These are phyloP conservation scores for Paracoccidioides lutzii DNA, from an alignment of 2,329 filamentous ascomycete species.

Conservation along the genomic window DNA sequence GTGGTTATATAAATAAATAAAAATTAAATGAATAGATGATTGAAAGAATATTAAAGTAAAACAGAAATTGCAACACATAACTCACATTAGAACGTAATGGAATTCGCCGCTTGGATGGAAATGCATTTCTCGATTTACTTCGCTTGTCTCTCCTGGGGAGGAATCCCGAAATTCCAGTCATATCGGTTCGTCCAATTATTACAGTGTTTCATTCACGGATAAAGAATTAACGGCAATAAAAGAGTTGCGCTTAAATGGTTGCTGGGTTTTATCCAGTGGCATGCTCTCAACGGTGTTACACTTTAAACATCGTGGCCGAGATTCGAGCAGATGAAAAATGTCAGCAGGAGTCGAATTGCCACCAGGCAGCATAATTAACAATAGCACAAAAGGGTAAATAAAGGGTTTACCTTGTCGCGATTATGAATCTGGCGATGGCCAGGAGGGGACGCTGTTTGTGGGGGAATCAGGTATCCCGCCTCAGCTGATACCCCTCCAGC, in stretches of 20 bases:
- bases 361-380: neutral
- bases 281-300: neutral
- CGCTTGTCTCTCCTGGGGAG: constrained; percentile 28
- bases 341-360: neutral
- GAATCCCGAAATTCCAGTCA: constrained; percentile 32
- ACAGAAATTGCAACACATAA: neutral
- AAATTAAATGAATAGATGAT: too few species aligned
- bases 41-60: too few species aligned
- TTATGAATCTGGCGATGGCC: neutral
- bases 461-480: neutral
- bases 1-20: too few species aligned
- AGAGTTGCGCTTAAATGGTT: neutral
- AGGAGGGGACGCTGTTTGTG: neutral
- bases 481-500: neutral
- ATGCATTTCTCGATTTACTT: constrained; percentile 9
- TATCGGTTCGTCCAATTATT: constrained; percentile 8
- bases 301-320: neutral
- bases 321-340: neutral
- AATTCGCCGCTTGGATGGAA: neutral
- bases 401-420: neutral
- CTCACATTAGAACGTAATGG: neutral
- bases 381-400: neutral
- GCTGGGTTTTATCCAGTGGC: neutral
- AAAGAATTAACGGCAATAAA: neutral
- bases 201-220: neutral